A percentile compares a stretch with the other conserved stretches of the same genome.
phyloP scores from a whole-genome alignment of 768 basidiomycete species.

The Trametes sanguinea region DNA sequence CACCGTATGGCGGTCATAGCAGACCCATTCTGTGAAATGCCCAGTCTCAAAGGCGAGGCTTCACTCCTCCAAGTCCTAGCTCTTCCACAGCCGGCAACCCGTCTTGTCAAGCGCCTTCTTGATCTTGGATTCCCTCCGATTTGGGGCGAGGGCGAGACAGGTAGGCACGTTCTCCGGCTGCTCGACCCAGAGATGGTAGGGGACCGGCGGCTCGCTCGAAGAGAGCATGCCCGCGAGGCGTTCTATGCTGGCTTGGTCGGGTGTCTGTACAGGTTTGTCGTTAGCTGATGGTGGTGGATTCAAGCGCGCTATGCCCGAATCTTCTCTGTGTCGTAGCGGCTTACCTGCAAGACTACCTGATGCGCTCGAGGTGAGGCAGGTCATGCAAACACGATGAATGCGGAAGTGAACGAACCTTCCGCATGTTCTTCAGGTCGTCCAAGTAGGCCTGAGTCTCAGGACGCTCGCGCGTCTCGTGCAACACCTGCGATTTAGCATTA shows the following conservation, averaged over 20 bases:
- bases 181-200: conserved; percentile 46
- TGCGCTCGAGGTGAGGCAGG: too few relatives aligned
- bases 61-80: neutral
- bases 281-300: too few relatives aligned
- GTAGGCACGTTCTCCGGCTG: conserved; percentile 46
- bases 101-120: conserved; percentile 46
- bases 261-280: conserved; percentile 30
- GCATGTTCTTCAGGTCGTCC: conserved; percentile 42
- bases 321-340: neutral
- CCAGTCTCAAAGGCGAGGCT: too few relatives aligned
- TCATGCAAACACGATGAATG: too few relatives aligned
- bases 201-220: conserved; percentile 31
- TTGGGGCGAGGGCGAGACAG: conserved; percentile 47
- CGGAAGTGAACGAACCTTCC: conserved; percentile 34
- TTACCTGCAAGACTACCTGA: neutral
- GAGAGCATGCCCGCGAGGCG: conserved; percentile 37
- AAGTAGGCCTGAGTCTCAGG: conserved; percentile 43
- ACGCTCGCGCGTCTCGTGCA: conserved; percentile 42
- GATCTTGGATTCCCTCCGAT: conserved; percentile 38
- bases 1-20: too few relatives aligned
- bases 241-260: conserved; percentile 35
- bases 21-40: too few relatives aligned
- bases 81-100: conserved; percentile 41
- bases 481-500: conserved; percentile 31
- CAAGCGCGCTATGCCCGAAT: too few relatives aligned